A percentile compares a stretch with the other conserved stretches of the same genome.
These are phyloP conservation scores for Patellaria atrata DNA, from an alignment of 495 filamentous ascomycete genomes.

Conservation along the genomic window DNA sequence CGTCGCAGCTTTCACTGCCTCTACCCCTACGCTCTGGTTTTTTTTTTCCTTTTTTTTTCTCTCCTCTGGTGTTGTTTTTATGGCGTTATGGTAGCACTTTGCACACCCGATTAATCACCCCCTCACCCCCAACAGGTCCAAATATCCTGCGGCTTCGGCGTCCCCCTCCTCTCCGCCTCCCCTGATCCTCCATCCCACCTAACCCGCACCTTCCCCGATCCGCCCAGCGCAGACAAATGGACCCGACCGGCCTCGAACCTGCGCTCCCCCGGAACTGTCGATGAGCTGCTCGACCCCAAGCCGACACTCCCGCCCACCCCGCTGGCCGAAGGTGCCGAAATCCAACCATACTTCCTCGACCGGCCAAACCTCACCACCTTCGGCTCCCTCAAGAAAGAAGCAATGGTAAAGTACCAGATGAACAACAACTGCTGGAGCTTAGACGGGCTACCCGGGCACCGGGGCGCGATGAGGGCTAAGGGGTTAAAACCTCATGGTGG, in stretches of 20 bases:
- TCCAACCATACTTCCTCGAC: not conserved
- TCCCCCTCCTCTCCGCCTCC: slow-evolving; percentile 20
- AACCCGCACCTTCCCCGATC: not conserved
- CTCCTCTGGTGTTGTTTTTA: too few relatives aligned
- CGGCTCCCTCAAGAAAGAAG: not conserved
- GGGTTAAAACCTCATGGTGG: too few relatives aligned
- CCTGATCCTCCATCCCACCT: not conserved
- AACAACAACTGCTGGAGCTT: slow-evolving; percentile 9
- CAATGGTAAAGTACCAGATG: too few relatives aligned
- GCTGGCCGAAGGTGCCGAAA: too few relatives aligned
- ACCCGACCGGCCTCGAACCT: too few relatives aligned
- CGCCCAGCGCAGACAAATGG: too few relatives aligned
- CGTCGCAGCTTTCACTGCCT: slow-evolving; percentile 10
- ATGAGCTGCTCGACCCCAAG: not conserved
- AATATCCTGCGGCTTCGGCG: slow-evolving; percentile 43
- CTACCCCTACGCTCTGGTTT: not conserved
- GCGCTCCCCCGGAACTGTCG: slow-evolving; percentile 1
- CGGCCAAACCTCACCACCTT: not conserved
- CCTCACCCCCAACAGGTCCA: slow-evolving; percentile 30
- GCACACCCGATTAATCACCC: slow-evolving; percentile 1
- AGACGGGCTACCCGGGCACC: slow-evolving; percentile 27
- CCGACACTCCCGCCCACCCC: not conserved
- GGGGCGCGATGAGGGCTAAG: slow-evolving; percentile 28
- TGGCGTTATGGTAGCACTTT: not conserved
- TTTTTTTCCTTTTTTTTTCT: too few relatives aligned